Conservation (phyloP, 2,329 filamentous ascomycete genomes). For the Fusarium austroafricanum region DNA sequence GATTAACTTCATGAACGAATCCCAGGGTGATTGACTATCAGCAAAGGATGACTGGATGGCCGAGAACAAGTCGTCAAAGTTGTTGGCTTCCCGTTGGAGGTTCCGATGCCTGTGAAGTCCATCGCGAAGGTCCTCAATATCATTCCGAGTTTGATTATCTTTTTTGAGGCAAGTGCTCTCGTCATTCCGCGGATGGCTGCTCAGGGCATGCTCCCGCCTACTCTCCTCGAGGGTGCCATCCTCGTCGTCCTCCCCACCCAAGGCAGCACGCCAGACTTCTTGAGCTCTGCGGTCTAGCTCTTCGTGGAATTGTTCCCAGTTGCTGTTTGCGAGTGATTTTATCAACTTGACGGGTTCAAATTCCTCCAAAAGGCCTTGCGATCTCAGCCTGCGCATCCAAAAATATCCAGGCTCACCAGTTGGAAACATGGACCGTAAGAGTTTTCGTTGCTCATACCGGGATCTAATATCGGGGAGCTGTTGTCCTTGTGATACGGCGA, state of each 20-base stretch:
- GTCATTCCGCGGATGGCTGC: conserved; percentile 8
- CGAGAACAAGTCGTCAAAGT: conserved; percentile 58
- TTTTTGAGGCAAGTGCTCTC: conserved; percentile 11
- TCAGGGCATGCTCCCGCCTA: neutral
- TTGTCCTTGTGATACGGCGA: conserved; percentile 59
- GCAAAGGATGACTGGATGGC: conserved; percentile 53
- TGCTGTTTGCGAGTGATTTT: conserved; percentile 29
- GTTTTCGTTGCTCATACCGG: conserved; percentile 51
- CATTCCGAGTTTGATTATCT: conserved; percentile 6
- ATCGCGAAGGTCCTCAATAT: conserved; percentile 9
- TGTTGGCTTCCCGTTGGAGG: conserved; percentile 43
- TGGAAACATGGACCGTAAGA: conserved; percentile 55
- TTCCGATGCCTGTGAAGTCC: conserved; percentile 16
- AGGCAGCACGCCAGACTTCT: conserved; percentile 45
- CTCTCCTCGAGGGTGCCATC: conserved; percentile 16
- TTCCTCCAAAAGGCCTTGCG: conserved; percentile 53
- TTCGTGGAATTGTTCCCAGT: conserved; percentile 48
- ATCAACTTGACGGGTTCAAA: conserved; percentile 39
- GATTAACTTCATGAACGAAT: conserved; percentile 54
- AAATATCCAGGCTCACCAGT: conserved; percentile 55
- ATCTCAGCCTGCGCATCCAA: conserved; percentile 56
- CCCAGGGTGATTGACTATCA: conserved; percentile 54
- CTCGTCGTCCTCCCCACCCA: conserved; percentile 26
- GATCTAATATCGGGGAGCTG: conserved; percentile 55
- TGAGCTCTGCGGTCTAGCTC: conserved; percentile 48